Evolutionary conservation across 208 protist species (phyloP).

Genomic region (Tritrichomonas musculus): DNA sequence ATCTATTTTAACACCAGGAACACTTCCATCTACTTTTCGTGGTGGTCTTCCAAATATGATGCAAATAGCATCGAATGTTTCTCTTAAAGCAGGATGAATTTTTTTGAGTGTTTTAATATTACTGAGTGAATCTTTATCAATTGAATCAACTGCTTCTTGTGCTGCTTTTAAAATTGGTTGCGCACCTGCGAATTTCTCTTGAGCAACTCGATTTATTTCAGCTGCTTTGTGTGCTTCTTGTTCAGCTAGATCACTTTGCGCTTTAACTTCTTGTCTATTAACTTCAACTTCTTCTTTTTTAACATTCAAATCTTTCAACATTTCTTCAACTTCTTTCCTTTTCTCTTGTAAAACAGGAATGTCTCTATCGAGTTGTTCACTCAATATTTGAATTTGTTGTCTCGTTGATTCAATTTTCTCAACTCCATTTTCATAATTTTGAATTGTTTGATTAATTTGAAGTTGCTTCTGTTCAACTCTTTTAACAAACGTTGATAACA

Average conservation of each 20-base stretch:
- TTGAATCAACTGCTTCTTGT: conserved; percentile 11
- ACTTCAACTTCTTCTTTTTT: neutral
- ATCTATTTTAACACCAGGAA: neutral
- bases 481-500: conserved; percentile 91
- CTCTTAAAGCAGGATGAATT: neutral
- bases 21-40: neutral
- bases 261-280: neutral
- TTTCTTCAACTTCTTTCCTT: neutral
- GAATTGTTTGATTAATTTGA: neutral
- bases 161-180: neutral
- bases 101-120: conserved; percentile 27
- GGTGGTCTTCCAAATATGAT: conserved; percentile 17
- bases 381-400: neutral
- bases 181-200: conserved; percentile 14
- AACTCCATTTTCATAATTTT: neutral
- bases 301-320: neutral
- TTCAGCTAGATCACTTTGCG: neutral
- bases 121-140: neutral
- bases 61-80: conserved; percentile 32
- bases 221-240: neutral
- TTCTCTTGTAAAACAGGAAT: neutral
- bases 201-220: neutral
- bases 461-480: conserved; percentile 76
- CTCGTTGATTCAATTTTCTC: conserved; percentile 16
- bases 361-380: neutral